Base-by-base conservation (phyloP, 352 stramenopile species). In the Halophytophthora polymorphica region DNA sequence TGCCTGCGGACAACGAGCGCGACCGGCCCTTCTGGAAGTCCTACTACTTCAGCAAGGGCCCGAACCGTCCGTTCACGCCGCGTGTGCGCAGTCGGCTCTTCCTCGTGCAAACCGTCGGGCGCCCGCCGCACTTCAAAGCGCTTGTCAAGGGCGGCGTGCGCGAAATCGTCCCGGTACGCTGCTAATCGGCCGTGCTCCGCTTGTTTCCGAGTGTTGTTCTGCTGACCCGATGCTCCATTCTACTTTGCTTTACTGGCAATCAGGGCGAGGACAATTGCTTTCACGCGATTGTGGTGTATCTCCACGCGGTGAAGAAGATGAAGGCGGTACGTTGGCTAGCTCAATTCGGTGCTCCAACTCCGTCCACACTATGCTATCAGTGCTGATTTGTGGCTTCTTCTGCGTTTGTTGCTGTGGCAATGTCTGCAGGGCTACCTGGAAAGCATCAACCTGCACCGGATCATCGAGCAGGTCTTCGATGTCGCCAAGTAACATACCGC, bases 201-300 rank as follows among this genome's bases (percentile, higher is more conserved):
- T 44, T 47, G 44, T 28, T 31, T 43, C 17, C 12, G 10, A 45
- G 48, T 41, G 21, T 41, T 45, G 21, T 23, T 36, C 17, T 13
- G 1, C 15, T 38, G 15, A 39, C 15, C 14, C 13, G 5, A 31
- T 50, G 22, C 15, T 56, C 4, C 10, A 44, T 37, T 46, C 7
- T 56, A 41, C 48, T 48, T 50, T 13, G 14, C 6, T 17, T 15
- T 38, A 10, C 7, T 36, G 33, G 6, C 38, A 39, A 45, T 11
- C 48, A 93, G 83, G 82, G 81, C 6, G 83, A 91, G 53, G 83
- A 91, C 22, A 94, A 94, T 48, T 73, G 76, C 31, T 94, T 94
- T 53, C 83, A 94, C 47, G 77, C 73, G 17, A 87, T 91, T 19
- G 71, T 94, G 18, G 79, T 94, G 23, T 94, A 86, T 68, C 64